Percentiles rank a stretch among this genome's conserved stretches.
Evolutionary conservation across 2,329 filamentous ascomycete genomes (phyloP).

Genomic region (Verticillium dahliae): DNA sequence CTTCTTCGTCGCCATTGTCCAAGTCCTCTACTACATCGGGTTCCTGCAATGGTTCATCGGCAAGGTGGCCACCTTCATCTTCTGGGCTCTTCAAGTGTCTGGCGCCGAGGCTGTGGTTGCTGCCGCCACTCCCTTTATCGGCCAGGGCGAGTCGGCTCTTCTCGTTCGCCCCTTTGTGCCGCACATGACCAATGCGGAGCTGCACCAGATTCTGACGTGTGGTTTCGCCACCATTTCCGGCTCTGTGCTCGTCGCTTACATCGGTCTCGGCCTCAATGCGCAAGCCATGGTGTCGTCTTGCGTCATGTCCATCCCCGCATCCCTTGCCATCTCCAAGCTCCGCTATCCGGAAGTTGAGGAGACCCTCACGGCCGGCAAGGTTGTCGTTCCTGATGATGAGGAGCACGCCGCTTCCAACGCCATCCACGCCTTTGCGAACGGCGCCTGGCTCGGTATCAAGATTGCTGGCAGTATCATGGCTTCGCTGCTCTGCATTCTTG

Average conservation of each 20-base stretch:
- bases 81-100: constrained; percentile 81
- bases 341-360: constrained; percentile 85
- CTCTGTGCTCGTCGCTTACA: constrained; percentile 80
- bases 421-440: constrained; percentile 79
- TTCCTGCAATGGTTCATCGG: constrained; percentile 83
- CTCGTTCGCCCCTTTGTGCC: constrained; percentile 81
- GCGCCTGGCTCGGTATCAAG: constrained; percentile 80
- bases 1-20: constrained; percentile 92
- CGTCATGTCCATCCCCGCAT: constrained; percentile 93
- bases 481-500: constrained; percentile 78
- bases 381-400: constrained; percentile 74
- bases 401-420: constrained; percentile 72
- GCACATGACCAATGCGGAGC: constrained; percentile 77
- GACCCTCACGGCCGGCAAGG: constrained; percentile 73
- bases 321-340: constrained; percentile 81
- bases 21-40: constrained; percentile 75
- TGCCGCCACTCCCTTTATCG: constrained; percentile 87
- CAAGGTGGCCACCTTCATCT: constrained; percentile 87
- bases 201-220: constrained; percentile 89
- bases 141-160: constrained; percentile 91
- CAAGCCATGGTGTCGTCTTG: constrained; percentile 85
- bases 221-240: constrained; percentile 91
- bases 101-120: constrained; percentile 92
- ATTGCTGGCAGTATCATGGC: constrained; percentile 78
- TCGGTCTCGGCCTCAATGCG: constrained; percentile 73